phyloP scores from a whole-genome alignment of 169 alveolate genomes.

The Toxoplasma gondii region DNA sequence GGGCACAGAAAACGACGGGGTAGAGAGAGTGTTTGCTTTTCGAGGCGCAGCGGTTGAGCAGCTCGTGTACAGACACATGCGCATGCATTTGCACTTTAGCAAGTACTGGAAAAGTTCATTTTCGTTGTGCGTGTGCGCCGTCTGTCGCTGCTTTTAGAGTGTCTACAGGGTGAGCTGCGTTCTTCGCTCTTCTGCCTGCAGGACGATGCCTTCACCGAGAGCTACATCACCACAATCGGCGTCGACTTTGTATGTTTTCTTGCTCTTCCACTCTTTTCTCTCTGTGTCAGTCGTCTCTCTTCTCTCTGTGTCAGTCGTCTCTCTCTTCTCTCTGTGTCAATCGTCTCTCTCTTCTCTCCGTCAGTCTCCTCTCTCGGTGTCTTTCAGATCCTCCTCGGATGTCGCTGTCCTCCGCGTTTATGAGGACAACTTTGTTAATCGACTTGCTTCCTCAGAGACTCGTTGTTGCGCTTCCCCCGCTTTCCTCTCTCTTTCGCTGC shows the following conservation, averaged over 20 bases:
- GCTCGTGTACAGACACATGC: too few species aligned
- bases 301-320: neutral
- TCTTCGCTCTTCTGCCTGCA: slow-evolving; percentile 14
- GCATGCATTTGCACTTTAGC: too few species aligned
- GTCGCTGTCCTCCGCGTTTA: too few species aligned
- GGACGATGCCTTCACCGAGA: slow-evolving; percentile 90
- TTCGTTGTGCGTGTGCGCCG: neutral
- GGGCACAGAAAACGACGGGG: too few species aligned
- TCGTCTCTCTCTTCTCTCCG: too few species aligned
- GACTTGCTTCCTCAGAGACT: neutral
- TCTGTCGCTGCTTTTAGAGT: too few species aligned
- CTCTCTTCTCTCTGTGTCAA: neutral
- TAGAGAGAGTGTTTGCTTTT: too few species aligned
- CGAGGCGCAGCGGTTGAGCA: too few species aligned
- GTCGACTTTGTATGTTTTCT: slow-evolving; percentile 68
- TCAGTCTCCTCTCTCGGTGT: too few species aligned
- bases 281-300: neutral
- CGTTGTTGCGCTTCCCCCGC: neutral
- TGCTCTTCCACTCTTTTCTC: neutral
- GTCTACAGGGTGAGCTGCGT: neutral
- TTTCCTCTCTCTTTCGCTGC: neutral
- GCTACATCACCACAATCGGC: slow-evolving; percentile 89
- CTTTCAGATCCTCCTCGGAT: too few species aligned
- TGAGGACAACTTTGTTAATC: too few species aligned
- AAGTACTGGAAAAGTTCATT: too few species aligned